Percentiles rank a stretch among this genome's conserved stretches.
phyloP scores from a whole-genome alignment of 176 grass and related monocot genomes.

The Guadua angustifolia region DNA sequence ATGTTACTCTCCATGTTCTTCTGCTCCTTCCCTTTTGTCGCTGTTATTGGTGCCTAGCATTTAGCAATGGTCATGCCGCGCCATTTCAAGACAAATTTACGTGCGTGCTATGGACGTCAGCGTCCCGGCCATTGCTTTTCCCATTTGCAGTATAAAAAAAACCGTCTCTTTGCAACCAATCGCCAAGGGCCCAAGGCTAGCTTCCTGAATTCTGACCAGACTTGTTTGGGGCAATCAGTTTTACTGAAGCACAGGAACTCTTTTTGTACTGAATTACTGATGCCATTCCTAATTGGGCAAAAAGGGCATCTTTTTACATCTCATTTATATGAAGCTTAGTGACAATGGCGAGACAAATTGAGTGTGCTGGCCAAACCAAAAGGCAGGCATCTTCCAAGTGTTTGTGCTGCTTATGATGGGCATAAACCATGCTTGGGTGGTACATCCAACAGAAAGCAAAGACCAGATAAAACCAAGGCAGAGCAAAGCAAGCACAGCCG shows the following conservation, averaged over 20 bases:
- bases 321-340: conserved; percentile 6
- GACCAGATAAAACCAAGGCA: conserved; percentile 34
- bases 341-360: background rate
- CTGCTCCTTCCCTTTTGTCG: conserved; percentile 35
- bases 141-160: conserved; percentile 17
- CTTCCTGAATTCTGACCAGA: background rate
- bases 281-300: conserved; percentile 20
- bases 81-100: conserved; percentile 24
- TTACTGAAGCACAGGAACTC: background rate
- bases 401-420: conserved; percentile 37
- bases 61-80: background rate
- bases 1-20: conserved; percentile 46
- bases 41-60: conserved; percentile 16
- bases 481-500: background rate
- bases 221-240: background rate
- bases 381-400: conserved; percentile 9
- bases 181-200: background rate
- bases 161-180: background rate
- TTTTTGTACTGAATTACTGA: background rate
- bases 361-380: conserved; percentile 14
- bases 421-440: conserved; percentile 37
- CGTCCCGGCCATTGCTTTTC: background rate
- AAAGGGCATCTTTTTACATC: background rate
- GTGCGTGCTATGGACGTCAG: background rate
- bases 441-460: conserved; percentile 15